Evolutionary conservation across 163 green algal species (phyloP).

Genomic region (Scenedesmus sp.): DNA sequence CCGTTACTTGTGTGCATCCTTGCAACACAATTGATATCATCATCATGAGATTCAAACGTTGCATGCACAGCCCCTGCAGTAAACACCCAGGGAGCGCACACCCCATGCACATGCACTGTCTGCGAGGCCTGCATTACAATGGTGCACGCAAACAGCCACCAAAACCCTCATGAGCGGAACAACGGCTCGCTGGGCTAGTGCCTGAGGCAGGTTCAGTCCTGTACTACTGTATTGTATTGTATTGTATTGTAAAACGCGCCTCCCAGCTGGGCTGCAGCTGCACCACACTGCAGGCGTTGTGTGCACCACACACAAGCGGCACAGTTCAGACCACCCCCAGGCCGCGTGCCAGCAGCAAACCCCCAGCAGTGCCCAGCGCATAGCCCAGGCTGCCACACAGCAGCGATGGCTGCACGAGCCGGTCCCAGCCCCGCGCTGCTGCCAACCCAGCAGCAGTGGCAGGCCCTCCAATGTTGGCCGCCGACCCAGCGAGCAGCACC

Average conservation of each 20-base stretch:
- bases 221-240: no score
- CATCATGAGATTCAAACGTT: no score
- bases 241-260: no score
- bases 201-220: no score
- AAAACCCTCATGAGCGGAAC: no score
- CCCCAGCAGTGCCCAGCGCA: constrained; percentile 63
- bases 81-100: background rate
- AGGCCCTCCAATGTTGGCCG: constrained; percentile 80
- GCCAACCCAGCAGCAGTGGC: constrained; percentile 76
- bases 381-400: constrained; percentile 70
- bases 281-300: background rate
- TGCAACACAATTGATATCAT: no score
- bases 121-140: background rate
- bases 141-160: no score
- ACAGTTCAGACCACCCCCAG: constrained; percentile 1
- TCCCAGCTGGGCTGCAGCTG: background rate
- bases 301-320: background rate
- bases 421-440: constrained; percentile 57
- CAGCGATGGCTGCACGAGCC: constrained; percentile 69
- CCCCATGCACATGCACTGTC: background rate
- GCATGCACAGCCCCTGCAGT: no score
- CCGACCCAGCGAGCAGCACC: constrained; percentile 66
- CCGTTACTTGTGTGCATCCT: no score
- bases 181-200: no score
- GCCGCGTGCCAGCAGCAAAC: constrained; percentile 51